Conservation (phyloP, 805 yeast species). For the Candida xiaguanensis region DNA sequence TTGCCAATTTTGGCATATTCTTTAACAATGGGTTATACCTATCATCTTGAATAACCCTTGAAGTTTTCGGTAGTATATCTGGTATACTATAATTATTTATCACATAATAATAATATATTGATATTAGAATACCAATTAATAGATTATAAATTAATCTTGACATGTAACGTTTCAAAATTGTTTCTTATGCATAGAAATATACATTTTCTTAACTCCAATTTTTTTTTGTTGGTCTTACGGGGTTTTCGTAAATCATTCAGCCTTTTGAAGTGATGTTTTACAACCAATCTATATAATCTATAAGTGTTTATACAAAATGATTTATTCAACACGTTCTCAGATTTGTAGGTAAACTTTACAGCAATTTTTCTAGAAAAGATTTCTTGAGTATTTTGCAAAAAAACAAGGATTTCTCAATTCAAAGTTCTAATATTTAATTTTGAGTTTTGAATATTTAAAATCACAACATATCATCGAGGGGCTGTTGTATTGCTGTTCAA, state of each 20-base stretch:
- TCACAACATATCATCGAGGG: no score
- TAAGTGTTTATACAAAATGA: no score
- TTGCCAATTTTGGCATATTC: constrained; percentile 23
- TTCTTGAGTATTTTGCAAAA: no score
- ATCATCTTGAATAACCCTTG: constrained; percentile 7
- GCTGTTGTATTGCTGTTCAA: no score
- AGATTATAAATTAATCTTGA: not conserved
- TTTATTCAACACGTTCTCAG: no score
- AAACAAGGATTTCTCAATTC: no score
- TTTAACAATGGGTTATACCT: constrained; percentile 12
- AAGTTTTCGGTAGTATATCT: not conserved
- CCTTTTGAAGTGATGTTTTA: not conserved
- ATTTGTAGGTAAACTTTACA: no score
- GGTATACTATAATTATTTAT: not conserved
- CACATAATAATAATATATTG: constrained; percentile 9
- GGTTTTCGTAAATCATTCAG: not conserved
- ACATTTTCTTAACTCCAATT: not conserved
- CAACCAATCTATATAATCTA: not conserved
- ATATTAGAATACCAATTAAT: constrained; percentile 4
- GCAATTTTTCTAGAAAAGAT: no score
- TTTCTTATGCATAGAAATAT: not conserved
- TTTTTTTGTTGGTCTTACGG: not conserved
- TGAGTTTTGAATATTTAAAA: no score
- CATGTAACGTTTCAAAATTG: not conserved
- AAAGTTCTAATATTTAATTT: no score